phyloP scores from a whole-genome alignment of 2,329 filamentous ascomycete genomes.

The Sporothrix schenckii region DNA sequence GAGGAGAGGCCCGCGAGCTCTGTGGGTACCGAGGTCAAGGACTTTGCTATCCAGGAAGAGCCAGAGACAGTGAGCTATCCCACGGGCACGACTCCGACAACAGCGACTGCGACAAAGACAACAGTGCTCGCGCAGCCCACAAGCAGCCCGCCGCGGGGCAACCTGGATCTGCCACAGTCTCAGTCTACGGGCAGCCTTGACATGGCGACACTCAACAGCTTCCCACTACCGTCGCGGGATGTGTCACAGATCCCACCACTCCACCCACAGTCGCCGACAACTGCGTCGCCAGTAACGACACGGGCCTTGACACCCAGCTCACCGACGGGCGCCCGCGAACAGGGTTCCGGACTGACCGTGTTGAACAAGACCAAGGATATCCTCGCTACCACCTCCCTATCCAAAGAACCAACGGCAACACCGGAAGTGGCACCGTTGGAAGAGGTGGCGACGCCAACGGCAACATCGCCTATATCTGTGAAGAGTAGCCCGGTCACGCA shows the following conservation, averaged over 20 bases:
- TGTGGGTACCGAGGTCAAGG: conserved; percentile 13
- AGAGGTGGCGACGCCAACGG: background rate
- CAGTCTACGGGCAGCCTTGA: conserved; percentile 9
- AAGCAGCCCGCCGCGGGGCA: background rate
- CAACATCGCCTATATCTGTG: background rate
- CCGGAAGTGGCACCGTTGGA: too few species aligned
- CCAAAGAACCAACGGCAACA: background rate
- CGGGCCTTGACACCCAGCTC: conserved; percentile 19
- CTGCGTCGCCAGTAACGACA: background rate
- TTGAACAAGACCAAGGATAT: conserved; percentile 25
- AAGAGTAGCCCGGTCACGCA: background rate
- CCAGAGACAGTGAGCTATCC: background rate
- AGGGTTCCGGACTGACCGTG: background rate
- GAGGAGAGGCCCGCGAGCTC: background rate
- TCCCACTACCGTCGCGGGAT: conserved; percentile 17
- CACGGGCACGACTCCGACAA: background rate
- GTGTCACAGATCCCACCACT: background rate
- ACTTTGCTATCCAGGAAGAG: conserved; percentile 18
- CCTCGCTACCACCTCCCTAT: background rate
- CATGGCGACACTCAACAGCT: background rate
- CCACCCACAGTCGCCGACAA: background rate
- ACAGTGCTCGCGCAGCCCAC: background rate
- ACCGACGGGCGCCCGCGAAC: background rate
- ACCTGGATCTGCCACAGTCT: conserved; percentile 1
- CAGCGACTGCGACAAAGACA: background rate